Evolutionary conservation across 2,329 filamentous ascomycete species (phyloP), one percentile per base, ranked within the genome.

Genomic region (Aspergillus viridinutans): DNA sequence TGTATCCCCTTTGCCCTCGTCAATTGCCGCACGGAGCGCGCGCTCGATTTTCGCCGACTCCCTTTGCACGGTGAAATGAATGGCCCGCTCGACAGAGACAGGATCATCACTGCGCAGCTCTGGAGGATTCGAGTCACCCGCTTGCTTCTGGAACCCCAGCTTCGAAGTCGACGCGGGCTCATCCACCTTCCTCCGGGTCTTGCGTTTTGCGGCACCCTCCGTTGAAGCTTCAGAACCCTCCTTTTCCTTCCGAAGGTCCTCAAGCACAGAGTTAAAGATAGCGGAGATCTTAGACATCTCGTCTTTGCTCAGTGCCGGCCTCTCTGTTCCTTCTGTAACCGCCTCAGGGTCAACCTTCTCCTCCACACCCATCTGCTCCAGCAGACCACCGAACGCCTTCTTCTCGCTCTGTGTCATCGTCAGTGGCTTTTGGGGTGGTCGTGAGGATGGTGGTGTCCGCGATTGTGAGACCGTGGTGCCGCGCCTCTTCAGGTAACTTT

Each of bases 21-120:
- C 52, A 53, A 73, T 60, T 26, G 67, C 66, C 17, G 61, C 58
- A 49, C 66, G 66, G 4, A 76, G 63, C 17, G 68, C 65, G 6
- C 58, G 53, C 54, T 71, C 67, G 20, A 75, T 75, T 43, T 67
- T 70, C 6, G 56, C 53, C 3, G 64, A 61, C 57, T 75, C 74
- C 29, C 67, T 61, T 26, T 66, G 53, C 3, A 72, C 64, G 8
- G 73, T 61, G 12, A 69, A 49, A 23, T 65, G 57, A 14, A 72
- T 62, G 6, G 68, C 67, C 29, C 58, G 50, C 17, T 54, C 50
- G 49, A 67, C 59, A 2, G 64, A 57, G 32, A 71, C 53, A 17
- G 59, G 48, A 0, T 58, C 53, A 14, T 58, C 58, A 1, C 58
- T 49, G 20, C 57, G 52, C 54, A 56, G 42, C 25, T 63, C 53